phyloP scores from a whole-genome alignment of 371 early-diverging fungal genomes.

The Actinomortierella wolfii region DNA sequence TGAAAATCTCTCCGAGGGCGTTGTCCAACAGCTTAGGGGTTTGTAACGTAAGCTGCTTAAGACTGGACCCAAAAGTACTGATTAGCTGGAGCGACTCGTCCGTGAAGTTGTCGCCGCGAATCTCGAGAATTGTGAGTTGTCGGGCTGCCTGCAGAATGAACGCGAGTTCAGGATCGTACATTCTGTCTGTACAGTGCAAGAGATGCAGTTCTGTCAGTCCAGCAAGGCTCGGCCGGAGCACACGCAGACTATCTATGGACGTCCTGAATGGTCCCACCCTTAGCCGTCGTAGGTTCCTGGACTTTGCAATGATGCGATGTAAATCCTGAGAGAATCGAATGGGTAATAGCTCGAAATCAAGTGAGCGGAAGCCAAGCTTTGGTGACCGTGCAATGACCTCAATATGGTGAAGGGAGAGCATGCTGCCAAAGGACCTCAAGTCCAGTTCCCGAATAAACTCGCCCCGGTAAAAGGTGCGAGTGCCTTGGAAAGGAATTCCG shows the following conservation, averaged over 20 bases:
- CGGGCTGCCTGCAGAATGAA: constrained; percentile 14
- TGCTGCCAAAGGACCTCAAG: constrained; percentile 11
- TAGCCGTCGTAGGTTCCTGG: constrained; percentile 16
- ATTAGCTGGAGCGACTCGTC: constrained; percentile 32
- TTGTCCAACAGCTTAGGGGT: constrained; percentile 22
- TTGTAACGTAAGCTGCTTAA: constrained; percentile 21
- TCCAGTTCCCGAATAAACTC: constrained; percentile 38
- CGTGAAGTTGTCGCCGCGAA: constrained; percentile 38
- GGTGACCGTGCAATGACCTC: constrained; percentile 41
- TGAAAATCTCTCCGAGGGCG: constrained; percentile 17
- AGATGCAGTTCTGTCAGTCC: constrained; percentile 18
- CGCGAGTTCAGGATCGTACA: constrained; percentile 16
- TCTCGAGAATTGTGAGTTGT: constrained; percentile 21
- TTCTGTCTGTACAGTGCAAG: constrained; percentile 21
- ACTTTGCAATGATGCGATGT: constrained; percentile 22
- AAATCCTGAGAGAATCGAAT: constrained; percentile 34
- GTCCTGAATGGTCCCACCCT: constrained; percentile 19
- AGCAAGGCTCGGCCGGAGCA: constrained; percentile 19
- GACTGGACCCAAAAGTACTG: constrained; percentile 11
- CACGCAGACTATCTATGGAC: constrained; percentile 12
- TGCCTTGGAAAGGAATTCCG: constrained; percentile 40
- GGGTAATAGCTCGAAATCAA: constrained; percentile 18
- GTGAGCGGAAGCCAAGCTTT: constrained; percentile 31
- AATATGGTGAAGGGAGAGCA: constrained; percentile 23
- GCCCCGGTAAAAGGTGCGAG: constrained; percentile 31